phyloP scores from a whole-genome alignment of 495 filamentous ascomycete species.

The Penicillium samsonianum region DNA sequence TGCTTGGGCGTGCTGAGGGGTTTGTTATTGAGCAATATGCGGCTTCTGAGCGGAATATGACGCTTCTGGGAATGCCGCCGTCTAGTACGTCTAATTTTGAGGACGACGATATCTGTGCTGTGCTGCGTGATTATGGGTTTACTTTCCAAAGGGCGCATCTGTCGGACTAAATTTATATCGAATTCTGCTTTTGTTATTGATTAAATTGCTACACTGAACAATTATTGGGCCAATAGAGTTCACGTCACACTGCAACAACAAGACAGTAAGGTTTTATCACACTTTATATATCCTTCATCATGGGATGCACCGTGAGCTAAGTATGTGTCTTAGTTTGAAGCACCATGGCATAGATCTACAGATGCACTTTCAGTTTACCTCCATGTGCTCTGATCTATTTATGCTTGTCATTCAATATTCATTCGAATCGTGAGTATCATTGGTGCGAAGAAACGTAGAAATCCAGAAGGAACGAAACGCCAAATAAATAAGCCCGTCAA shows the following conservation, averaged over 20 bases:
- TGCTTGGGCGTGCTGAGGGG: not conserved
- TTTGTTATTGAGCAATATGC: slow-evolving; percentile 12
- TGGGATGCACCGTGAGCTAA: too few species aligned
- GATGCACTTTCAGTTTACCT: not conserved
- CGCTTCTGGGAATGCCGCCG: slow-evolving; percentile 23
- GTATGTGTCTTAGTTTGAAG: too few species aligned
- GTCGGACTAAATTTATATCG: not conserved
- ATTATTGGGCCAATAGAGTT: not conserved
- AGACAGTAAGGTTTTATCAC: not conserved
- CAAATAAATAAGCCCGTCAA: not conserved
- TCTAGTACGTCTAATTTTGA: slow-evolving; percentile 16
- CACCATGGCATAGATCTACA: too few species aligned
- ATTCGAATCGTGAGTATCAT: not conserved
- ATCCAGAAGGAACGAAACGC: not conserved
- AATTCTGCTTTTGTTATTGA: not conserved
- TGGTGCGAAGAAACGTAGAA: not conserved
- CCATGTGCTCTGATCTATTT: not conserved
- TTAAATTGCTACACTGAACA: not conserved
- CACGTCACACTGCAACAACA: too few species aligned
- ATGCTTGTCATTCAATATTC: not conserved
- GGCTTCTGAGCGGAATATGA: slow-evolving; percentile 11
- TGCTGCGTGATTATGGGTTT: slow-evolving; percentile 33
- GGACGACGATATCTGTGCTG: slow-evolving; percentile 20
- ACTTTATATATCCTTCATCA: too few species aligned
- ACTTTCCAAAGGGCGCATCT: slow-evolving; percentile 24